Conservation (phyloP, 495 filamentous ascomycete species). For the Penicillium goetzii region DNA sequence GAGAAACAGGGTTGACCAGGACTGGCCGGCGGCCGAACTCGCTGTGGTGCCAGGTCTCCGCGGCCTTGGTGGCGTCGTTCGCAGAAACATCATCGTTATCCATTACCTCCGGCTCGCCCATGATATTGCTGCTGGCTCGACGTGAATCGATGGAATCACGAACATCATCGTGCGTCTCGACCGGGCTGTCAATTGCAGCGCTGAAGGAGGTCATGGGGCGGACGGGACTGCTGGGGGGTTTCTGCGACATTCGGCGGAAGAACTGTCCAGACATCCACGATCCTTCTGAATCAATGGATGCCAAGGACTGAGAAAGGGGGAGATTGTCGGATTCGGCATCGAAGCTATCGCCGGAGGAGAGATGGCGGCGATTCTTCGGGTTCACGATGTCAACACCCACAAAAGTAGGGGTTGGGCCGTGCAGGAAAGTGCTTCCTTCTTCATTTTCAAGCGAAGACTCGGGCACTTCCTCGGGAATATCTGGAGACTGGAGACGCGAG, state of each 20-base stretch:
- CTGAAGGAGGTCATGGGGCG: constrained; percentile 52
- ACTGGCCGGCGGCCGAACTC: constrained; percentile 59
- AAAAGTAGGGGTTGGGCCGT: constrained; percentile 30
- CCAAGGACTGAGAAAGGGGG: constrained; percentile 71
- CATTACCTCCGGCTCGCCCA: constrained; percentile 36
- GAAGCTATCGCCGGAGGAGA: constrained; percentile 43
- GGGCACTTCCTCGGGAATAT: constrained; percentile 41
- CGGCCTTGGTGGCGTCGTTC: constrained; percentile 30
- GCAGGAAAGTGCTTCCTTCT: constrained; percentile 21
- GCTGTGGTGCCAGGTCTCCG: constrained; percentile 56
- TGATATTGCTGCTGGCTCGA: constrained; percentile 44
- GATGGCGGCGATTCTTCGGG: constrained; percentile 32
- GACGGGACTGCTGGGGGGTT: constrained; percentile 41
- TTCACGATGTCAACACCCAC: constrained; percentile 35
- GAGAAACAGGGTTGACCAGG: constrained; percentile 47
- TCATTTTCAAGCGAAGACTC: constrained; percentile 36
- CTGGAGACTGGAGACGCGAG: constrained; percentile 73
- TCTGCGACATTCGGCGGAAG: constrained; percentile 55
- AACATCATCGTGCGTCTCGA: constrained; percentile 36
- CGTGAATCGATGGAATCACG: constrained; percentile 29
- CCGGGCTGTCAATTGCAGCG: constrained; percentile 19
- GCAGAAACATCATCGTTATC: constrained; percentile 32
- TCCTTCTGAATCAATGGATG: constrained; percentile 86
- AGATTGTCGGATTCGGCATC: constrained; percentile 43
- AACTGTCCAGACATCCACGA: constrained; percentile 86